Base-by-base conservation (phyloP, 768 basidiomycete species). In the Steccherinum ochraceum region DNA sequence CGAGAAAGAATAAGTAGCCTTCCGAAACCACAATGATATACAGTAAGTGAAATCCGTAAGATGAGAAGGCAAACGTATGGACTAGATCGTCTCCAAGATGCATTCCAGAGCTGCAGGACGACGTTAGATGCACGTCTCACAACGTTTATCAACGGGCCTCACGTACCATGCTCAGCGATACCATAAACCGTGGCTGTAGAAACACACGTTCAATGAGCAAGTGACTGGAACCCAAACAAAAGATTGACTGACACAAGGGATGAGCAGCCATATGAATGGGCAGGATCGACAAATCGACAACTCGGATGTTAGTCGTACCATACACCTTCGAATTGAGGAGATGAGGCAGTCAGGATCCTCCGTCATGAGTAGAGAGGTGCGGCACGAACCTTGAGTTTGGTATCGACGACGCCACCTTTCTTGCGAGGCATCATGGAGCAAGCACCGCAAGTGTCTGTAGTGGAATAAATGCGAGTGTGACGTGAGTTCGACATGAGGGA, bases 281-380 rank as follows among this genome's bases (percentile, higher is more conserved):
- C 4, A 79, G 58, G 47, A 81, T 65, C 3, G 77, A 79, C 16
- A 80, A 49, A 56, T 80, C 79, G 11, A 69, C 77, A 3, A 83
- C 71, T 5, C 81, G 72, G 19, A 83, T 50, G 52, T 81, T 81
- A 44, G 59, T 68, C 3, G 80, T 80, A 1, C 79, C 80, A 54
- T 82, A 81, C 0, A 82, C 79, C 73, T 75, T 30, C 3, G n/a
- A n/a, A n/a, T n/a, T n/a, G n/a, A n/a, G n/a, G n/a, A 39, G 3
- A 39, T 10, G 0, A 7, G 21, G 24, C 23, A 7, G 19, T 23
- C 5, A 26, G 35, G 12, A 1, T 7, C n/a, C 24, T 24, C 23
- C 21, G 19, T 23, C 5, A 26, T 7, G n/a, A n/a, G n/a, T n/a
- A n/a, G 7, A 16, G 30, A 7, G 2, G 19, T 10, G 20, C 12